Base-by-base conservation (phyloP, 768 basidiomycete genomes). In the Chalciporus chontae region DNA sequence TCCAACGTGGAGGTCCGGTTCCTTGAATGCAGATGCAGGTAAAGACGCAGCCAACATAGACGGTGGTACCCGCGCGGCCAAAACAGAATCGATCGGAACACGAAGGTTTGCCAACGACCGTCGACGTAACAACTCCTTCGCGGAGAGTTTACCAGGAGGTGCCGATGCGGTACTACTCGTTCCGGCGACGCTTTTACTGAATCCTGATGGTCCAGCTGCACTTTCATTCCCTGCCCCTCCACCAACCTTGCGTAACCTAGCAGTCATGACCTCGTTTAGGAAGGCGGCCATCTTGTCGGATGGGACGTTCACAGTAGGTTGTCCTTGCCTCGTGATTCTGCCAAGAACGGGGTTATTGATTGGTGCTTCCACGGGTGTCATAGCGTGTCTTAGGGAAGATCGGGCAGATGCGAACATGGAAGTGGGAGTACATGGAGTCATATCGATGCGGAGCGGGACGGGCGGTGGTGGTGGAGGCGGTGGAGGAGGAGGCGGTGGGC, bases 211-310 rank as follows among this genome's bases (percentile, higher is more conserved):
- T n/a, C 58, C 63, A 34, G 56, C 56, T 7, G 53, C 47, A 5
- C 62, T 60, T 18, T 53, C 59, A 23, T 53, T 59, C 2, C 59
- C 59, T 54, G 55, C 52, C 14, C 9, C 41, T 40, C 51, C 63
- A 36, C 67, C 66, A 0, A 85, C 80, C 64, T 79, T 87, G 53
- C 78, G 77, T 44, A 91, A 59, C 42, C 83, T 73, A 21, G 82
- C 85, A 1, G 78, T 84, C 73, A 89, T 90, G 76, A 91, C 82
- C 64, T 91, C 89, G 6, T 70, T 82, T 54, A 91, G 66, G 59
- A 91, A 91, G 1, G 84, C 87, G 0, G 84, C 85, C 85, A 91
- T 89, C 64, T 90, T 87, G 53, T 90, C 89, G 2, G 84, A 76
- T 0, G 86, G 77, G 9, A 91, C 74, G n/a, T 84, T 85, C 10